Evolutionary conservation across 495 filamentous ascomycete genomes (phyloP).

Genomic region (Aspergillus nanangensis): DNA sequence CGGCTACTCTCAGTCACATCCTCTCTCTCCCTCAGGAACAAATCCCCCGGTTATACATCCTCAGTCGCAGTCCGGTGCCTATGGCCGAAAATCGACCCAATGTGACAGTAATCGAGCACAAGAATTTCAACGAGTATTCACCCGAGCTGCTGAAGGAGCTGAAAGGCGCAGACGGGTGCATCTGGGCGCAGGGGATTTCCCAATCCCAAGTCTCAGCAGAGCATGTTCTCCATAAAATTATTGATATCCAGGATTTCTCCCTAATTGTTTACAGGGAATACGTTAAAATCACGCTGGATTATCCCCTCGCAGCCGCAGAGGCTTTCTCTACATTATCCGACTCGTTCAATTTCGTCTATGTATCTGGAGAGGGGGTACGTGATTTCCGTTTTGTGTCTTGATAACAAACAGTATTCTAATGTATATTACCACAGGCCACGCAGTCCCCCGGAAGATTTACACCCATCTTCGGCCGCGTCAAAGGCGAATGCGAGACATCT

Average conservation of each 20-base stretch:
- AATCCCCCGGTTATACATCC: conserved; percentile 60
- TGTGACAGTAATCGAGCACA: conserved; percentile 61
- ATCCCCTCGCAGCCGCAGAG: conserved; percentile 55
- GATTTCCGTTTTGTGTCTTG: background rate
- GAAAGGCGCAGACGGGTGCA: conserved; percentile 58
- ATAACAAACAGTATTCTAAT: background rate
- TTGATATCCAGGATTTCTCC: background rate
- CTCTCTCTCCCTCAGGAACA: conserved; percentile 41
- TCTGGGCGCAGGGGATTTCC: conserved; percentile 68
- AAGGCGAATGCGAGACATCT: conserved; percentile 56
- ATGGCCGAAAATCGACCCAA: conserved; percentile 59
- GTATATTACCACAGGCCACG: conserved; percentile 21
- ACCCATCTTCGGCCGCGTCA: conserved; percentile 53
- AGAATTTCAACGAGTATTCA: conserved; percentile 57
- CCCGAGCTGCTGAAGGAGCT: conserved; percentile 52
- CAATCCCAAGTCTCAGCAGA: conserved; percentile 53
- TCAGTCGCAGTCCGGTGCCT: conserved; percentile 59
- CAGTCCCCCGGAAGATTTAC: conserved; percentile 47
- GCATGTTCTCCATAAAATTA: conserved; percentile 32
- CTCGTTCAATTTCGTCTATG: conserved; percentile 64
- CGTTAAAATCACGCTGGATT: conserved; percentile 60
- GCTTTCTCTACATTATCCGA: conserved; percentile 52
- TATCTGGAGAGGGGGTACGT: conserved; percentile 53
- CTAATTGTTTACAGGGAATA: conserved; percentile 51
- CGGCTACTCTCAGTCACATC: conserved; percentile 59